Evolutionary conservation across 805 yeast genomes (phyloP), one percentile per base, ranked within the genome.

Genomic region (Cyberlindnera maritima): DNA sequence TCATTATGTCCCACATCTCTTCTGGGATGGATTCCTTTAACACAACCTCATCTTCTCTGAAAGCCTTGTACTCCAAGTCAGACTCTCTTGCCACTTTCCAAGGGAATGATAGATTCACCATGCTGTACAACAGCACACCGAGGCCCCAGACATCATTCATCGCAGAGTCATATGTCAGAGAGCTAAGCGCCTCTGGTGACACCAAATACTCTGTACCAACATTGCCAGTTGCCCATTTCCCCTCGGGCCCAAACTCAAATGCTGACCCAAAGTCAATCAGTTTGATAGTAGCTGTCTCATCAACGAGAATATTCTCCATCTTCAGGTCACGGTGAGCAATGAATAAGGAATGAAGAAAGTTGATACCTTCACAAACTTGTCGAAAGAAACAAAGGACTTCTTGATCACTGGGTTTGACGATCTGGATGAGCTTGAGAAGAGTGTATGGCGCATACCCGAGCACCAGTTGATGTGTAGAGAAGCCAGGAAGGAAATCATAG

Each of bases 231-330:
- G 96, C 90, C 41, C 71, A 67, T 8, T 80, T 76, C 18, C 77
- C 73, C 39, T 74, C 73, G 6, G 68, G 60, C 29, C 77, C 77
- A 53, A 75, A 80, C 66, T 81, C 80, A 17, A 85, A 85, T 0
- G 97, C 94, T 6, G 94, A 81, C 8, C 98, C 98, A 65, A 91
- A 92, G 67, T 92, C 98, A 48, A 92, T 88, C 44, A 92, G 64
- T 67, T 92, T 92, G 39, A 92, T 72, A 6, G 85, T 76, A 1
- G 97, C 97, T 12, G 76, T 63, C 3, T 66, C 67, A 36, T 78
- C 80, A 25, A 92, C 86, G 32, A 90, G 96, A 59, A 97, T 84
- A 64, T 92, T 92, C 65, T 92, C 98, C 43, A 92, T 75, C 63
- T 92, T 92, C 49, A 92, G 71, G 61, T 92, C 98, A 29, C 98